phyloP scores from a whole-genome alignment of 192 early-diverging fungal genomes.

The Coemansia sp. region DNA sequence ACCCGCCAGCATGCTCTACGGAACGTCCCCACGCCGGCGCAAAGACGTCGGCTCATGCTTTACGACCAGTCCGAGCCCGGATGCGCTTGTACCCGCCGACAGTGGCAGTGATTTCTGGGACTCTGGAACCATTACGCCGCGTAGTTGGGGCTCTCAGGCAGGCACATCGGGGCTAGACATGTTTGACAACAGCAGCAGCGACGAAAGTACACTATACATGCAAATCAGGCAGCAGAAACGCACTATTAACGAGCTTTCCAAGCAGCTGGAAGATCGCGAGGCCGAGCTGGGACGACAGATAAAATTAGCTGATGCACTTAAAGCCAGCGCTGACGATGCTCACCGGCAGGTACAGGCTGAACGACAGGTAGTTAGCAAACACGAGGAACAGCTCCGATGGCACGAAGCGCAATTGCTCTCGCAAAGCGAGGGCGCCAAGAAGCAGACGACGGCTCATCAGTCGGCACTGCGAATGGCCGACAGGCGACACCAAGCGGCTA shows the following conservation, averaged over 20 bases:
- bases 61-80: neutral
- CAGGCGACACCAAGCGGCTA: constrained; percentile 6
- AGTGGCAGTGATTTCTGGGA: constrained; percentile 23
- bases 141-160: constrained; percentile 10
- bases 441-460: constrained; percentile 3
- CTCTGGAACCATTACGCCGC: constrained; percentile 16
- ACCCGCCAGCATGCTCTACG: constrained; percentile 20
- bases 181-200: constrained; percentile 9
- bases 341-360: constrained; percentile 15
- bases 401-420: constrained; percentile 25
- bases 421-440: constrained; percentile 13
- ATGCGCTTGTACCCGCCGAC: neutral
- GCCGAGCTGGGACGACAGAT: constrained; percentile 19
- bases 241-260: constrained; percentile 24
- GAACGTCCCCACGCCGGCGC: constrained; percentile 25
- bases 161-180: constrained; percentile 1
- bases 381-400: constrained; percentile 15
- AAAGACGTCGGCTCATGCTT: constrained; percentile 1
- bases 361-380: constrained; percentile 1
- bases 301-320: constrained; percentile 9
- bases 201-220: constrained; percentile 3
- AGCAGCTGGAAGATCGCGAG: constrained; percentile 27
- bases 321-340: constrained; percentile 14
- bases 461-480: constrained; percentile 21
- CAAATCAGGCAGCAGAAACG: constrained; percentile 35